Conservation (phyloP, 441 rosid species). For the Erodium moschatum region DNA sequence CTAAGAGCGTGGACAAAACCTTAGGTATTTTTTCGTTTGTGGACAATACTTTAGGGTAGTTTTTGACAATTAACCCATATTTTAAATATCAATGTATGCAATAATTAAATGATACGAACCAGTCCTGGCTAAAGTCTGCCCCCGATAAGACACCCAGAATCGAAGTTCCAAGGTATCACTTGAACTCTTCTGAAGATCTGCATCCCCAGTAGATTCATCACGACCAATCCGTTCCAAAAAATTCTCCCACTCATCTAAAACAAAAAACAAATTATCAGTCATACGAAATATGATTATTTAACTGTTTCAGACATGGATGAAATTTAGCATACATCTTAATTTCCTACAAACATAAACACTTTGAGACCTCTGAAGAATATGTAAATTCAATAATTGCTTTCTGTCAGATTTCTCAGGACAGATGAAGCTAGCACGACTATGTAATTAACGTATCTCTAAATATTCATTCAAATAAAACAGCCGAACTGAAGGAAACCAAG, state of each 20-base stretch:
- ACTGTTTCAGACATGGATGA: not conserved
- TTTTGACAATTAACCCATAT: too few species aligned
- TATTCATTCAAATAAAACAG: not conserved
- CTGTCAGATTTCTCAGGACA: not conserved
- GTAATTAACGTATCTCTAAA: not conserved
- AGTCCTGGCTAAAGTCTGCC: slow-evolving; percentile 93
- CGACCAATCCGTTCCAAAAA: slow-evolving; percentile 94
- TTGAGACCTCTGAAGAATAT: not conserved
- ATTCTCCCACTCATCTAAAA: slow-evolving; percentile 90
- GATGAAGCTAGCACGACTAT: not conserved
- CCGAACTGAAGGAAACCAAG: not conserved
- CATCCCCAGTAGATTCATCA: slow-evolving; percentile 68
- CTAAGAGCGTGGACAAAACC: too few species aligned
- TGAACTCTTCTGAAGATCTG: slow-evolving; percentile 58
- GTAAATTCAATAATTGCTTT: not conserved
- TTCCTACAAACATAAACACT: not conserved
- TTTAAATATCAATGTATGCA: not conserved
- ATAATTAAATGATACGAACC: slow-evolving; percentile 31
- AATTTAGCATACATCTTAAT: slow-evolving; percentile 3
- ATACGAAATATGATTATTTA: not conserved
- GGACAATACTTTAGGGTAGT: too few species aligned
- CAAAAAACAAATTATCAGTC: not conserved
- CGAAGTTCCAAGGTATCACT: slow-evolving; percentile 88
- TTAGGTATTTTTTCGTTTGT: too few species aligned
- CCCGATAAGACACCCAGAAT: slow-evolving; percentile 99